Base-by-base conservation (phyloP, 345 rosid genomes). In the Syzygium aqueum region DNA sequence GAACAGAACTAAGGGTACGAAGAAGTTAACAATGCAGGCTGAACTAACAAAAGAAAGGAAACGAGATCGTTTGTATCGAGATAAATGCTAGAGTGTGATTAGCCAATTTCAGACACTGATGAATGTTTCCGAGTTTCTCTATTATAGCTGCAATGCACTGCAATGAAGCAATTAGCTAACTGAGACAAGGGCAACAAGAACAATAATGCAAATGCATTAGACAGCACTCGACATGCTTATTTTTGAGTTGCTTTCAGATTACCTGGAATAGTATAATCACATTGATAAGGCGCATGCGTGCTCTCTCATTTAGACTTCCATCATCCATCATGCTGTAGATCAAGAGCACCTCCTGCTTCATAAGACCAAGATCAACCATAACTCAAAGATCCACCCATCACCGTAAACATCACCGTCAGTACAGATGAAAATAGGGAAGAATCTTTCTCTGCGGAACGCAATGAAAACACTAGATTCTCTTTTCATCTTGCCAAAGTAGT, bases 241-340 rank as follows among this genome's bases (percentile, higher is more conserved):
- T 52, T n/a, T 9, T 28, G 16, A 30, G 40, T 84, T 84, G 59
- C 43, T 65, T 65, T 65, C 78, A 1, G 22, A 51, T 40, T 40
- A 87, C 82, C 88, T 83, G 88, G 33, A 77, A 88, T 43, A 88
- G 14, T 40, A 77, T 88, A 51, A 85, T 67, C 67, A 73, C 89
- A 85, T 85, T 85, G 80, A 85, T 88, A 61, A 88, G 80, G 73
- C 89, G 85, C 89, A 43, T 85, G 77, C 85, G 57, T 40, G 89
- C 87, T 59, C 28, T 88, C 33, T 85, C 86, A 50, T 80, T 85
- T 65, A 85, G 46, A 77, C 51, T 51, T 40, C 84, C 86, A 84
- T 33, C 10, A 40, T 13, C 86, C 86, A 87, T 63, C 89, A 84
- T 87, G 40, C 73, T 59, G 56, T 54, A 85, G 21, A 85, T 51